phyloP scores from a whole-genome alignment of 257 asterid genomes.

The Coffea eugenioides region DNA sequence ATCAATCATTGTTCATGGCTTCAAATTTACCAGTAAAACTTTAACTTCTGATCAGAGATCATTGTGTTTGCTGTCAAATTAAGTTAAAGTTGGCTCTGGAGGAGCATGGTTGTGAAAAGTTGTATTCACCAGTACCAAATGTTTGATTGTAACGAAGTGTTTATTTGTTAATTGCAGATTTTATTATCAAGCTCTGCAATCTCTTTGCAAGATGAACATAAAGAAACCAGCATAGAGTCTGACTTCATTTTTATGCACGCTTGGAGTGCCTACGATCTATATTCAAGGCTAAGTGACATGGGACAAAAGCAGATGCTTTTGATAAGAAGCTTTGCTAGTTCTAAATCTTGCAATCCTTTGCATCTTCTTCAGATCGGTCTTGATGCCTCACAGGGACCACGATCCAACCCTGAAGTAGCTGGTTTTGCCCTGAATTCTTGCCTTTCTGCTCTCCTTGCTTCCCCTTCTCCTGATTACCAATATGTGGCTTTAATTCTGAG shows the following conservation, averaged over 20 bases:
- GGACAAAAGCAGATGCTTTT: constrained; percentile 63
- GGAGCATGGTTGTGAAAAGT: background rate
- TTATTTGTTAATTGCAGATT: constrained; percentile 50
- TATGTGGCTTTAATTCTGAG: constrained; percentile 61
- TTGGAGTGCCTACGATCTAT: constrained; percentile 76
- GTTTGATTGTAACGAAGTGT: background rate
- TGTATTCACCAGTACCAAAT: no score
- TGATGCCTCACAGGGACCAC: constrained; percentile 77
- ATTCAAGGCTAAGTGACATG: constrained; percentile 66
- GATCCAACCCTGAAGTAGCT: constrained; percentile 75
- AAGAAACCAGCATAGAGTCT: constrained; percentile 42
- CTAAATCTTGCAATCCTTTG: constrained; percentile 58
- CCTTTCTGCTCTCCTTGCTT: constrained; percentile 65
- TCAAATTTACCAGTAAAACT: background rate
- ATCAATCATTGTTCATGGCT: background rate
- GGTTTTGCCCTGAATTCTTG: constrained; percentile 60
- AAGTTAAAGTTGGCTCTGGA: background rate
- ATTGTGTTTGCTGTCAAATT: background rate
- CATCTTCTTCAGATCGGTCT: constrained; percentile 79
- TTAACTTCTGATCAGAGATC: background rate
- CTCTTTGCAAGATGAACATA: constrained; percentile 34
- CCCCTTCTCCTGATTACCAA: constrained; percentile 77
- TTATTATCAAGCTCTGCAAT: constrained; percentile 41
- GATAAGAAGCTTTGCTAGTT: constrained; percentile 56
- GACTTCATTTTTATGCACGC: constrained; percentile 65